A percentile compares a stretch with the other conserved stretches of the same genome.
phyloP scores from a whole-genome alignment of 176 grass and related monocot genomes.

The Areca catechu region DNA sequence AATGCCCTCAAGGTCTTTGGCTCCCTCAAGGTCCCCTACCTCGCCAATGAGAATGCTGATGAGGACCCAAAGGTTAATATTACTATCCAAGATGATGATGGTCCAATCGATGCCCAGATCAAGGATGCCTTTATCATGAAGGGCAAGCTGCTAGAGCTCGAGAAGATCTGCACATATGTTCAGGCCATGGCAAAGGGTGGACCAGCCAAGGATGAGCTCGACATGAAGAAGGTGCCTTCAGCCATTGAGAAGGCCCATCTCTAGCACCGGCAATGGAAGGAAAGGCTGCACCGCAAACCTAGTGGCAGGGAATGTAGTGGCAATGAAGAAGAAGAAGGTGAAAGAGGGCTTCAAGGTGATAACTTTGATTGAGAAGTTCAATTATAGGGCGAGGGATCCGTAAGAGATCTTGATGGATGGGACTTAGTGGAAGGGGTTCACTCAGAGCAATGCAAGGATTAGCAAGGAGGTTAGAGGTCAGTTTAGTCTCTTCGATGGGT shows the following conservation, averaged over 20 bases:
- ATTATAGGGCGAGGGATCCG: slow-evolving; percentile 62
- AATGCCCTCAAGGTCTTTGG: slow-evolving; percentile 57
- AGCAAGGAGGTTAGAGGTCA: slow-evolving; percentile 80
- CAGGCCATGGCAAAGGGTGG: slow-evolving; percentile 67
- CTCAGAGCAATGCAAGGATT: slow-evolving; percentile 89
- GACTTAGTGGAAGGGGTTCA: too few relatives aligned
- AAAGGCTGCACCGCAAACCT: not conserved
- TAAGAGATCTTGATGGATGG: slow-evolving; percentile 98
- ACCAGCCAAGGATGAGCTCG: slow-evolving; percentile 82
- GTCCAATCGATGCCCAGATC: slow-evolving; percentile 51
- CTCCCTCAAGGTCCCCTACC: slow-evolving; percentile 72
- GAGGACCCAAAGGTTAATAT: slow-evolving; percentile 82
- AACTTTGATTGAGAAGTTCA: slow-evolving; percentile 76
- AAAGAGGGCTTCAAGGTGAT: slow-evolving; percentile 96
- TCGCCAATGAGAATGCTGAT: slow-evolving; percentile 84
- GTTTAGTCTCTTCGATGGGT: slow-evolving; percentile 88
- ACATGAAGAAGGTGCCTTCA: slow-evolving; percentile 38
- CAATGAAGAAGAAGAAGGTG: slow-evolving; percentile 38
- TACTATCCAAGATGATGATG: slow-evolving; percentile 63
- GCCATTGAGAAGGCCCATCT: not conserved
- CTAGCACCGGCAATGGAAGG: not conserved
- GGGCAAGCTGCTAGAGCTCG: slow-evolving; percentile 62
- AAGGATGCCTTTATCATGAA: slow-evolving; percentile 78
- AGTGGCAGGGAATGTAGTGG: slow-evolving; percentile 14
- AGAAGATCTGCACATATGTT: slow-evolving; percentile 74